A percentile compares a stretch with the other conserved stretches of the same genome.
Conservation (phyloP, 2,329 filamentous ascomycete species). For the Zarea fungicola region DNA sequence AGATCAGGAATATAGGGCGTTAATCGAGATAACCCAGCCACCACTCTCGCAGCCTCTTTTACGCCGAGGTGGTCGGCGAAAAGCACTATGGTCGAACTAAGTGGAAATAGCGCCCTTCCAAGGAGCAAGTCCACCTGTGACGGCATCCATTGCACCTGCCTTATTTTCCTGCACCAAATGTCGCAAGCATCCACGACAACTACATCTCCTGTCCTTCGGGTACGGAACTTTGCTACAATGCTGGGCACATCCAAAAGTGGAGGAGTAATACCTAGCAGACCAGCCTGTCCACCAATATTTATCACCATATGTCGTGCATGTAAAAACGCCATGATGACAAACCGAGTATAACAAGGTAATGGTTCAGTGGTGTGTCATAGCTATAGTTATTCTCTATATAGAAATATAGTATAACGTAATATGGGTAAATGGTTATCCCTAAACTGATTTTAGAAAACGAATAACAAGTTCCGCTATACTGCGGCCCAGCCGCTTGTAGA, state of each 20-base stretch:
- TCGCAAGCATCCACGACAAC: not conserved
- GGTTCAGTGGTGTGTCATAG: not conserved
- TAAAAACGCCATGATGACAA: too few species aligned
- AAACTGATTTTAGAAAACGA: not conserved
- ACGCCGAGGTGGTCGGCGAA: not conserved
- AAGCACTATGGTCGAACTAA: not conserved
- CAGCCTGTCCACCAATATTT: not conserved
- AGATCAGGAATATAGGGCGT: not conserved
- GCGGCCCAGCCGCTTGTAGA: not conserved
- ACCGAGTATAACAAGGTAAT: not conserved
- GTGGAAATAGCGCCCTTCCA: not conserved
- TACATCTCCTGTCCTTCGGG: not conserved
- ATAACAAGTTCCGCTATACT: not conserved
- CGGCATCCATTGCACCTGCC: constrained; percentile 1
- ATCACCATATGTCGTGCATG: not conserved
- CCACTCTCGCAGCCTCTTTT: not conserved
- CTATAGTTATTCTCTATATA: not conserved
- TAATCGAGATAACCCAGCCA: not conserved
- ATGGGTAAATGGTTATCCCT: not conserved
- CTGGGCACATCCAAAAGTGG: not conserved
- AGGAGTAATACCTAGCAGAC: not conserved
- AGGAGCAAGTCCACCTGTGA: not conserved
- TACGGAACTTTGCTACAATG: not conserved
- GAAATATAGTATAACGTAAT: too few species aligned
- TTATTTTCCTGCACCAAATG: not conserved